Percentiles rank a stretch among this genome's conserved stretches.
These are phyloP conservation scores for Pterocarpus macrocarpus DNA, from an alignment of 306 rosid species.

Conservation along the genomic window DNA sequence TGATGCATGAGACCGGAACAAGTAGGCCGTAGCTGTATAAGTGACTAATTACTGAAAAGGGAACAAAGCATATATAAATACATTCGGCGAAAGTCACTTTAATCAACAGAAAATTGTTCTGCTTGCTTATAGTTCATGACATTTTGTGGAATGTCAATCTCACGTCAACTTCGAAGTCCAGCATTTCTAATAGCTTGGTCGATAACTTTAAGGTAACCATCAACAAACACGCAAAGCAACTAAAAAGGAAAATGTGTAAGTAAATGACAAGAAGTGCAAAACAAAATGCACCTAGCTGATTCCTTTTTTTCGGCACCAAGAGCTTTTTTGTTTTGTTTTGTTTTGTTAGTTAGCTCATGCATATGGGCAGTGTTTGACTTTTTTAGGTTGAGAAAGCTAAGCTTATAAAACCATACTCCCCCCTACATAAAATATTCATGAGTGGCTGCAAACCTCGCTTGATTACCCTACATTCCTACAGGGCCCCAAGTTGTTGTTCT, in stretches of 20 bases:
- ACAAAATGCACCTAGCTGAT: neutral
- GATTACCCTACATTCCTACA: neutral
- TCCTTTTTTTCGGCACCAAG: neutral
- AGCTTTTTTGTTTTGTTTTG: neutral
- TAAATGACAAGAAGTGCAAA: neutral
- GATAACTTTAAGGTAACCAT: constrained; percentile 24
- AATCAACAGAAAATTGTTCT: neutral
- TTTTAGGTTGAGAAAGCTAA: constrained; percentile 21
- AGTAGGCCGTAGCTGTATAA: neutral
- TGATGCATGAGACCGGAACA: neutral
- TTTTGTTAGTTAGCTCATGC: constrained; percentile 48
- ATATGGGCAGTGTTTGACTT: constrained; percentile 27
- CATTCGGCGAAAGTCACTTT: neutral
- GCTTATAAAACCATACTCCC: neutral
- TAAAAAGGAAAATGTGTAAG: neutral
- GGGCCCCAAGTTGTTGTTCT: neutral
- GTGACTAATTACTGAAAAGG: neutral
- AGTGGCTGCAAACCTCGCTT: neutral
- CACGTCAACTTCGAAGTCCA: constrained; percentile 26
- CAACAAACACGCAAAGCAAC: neutral
- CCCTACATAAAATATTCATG: constrained; percentile 1
- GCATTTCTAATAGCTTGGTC: neutral
- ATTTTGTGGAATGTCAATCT: constrained; percentile 15
- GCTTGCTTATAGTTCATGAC: neutral
- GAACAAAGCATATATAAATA: neutral